A percentile compares a stretch with the other conserved stretches of the same genome.
Conservation (phyloP, 2,329 filamentous ascomycete species). For the Pseudopyrenochaeta lycopersici region DNA sequence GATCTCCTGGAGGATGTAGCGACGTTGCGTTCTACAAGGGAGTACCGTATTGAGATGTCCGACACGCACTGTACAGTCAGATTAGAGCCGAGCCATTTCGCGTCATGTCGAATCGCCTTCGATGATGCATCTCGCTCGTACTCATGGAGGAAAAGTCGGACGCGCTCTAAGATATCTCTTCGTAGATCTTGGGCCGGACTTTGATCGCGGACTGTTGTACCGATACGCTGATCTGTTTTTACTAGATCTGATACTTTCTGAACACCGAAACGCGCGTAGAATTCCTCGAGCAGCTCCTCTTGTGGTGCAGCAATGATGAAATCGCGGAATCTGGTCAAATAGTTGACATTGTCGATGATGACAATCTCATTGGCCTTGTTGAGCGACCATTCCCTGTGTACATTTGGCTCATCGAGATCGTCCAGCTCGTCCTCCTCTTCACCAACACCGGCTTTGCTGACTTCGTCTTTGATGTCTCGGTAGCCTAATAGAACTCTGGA, state of each 20-base stretch:
- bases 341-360: constrained; percentile 56
- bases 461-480: constrained; percentile 71
- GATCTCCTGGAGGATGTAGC: constrained; percentile 55
- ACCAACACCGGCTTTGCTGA: constrained; percentile 51
- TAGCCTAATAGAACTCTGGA: constrained; percentile 85
- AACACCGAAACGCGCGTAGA: constrained; percentile 84
- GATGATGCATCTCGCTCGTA: constrained; percentile 70
- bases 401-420: constrained; percentile 56
- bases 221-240: constrained; percentile 78
- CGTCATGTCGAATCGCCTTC: constrained; percentile 79
- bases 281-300: constrained; percentile 84
- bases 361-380: constrained; percentile 81
- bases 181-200: constrained; percentile 73
- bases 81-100: constrained; percentile 89
- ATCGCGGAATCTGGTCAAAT: constrained; percentile 87
- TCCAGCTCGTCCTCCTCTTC: constrained; percentile 55
- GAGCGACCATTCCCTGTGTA: constrained; percentile 77
- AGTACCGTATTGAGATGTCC: constrained; percentile 78
- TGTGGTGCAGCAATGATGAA: constrained; percentile 86
- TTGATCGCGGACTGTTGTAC: constrained; percentile 72
- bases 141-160: constrained; percentile 88
- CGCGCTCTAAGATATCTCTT: constrained; percentile 85
- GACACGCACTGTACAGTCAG: constrained; percentile 80
- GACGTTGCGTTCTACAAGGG: constrained; percentile 75
- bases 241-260: constrained; percentile 79